phyloP scores from a whole-genome alignment of 2,329 filamentous ascomycete genomes.

The Talaromyces sp. region DNA sequence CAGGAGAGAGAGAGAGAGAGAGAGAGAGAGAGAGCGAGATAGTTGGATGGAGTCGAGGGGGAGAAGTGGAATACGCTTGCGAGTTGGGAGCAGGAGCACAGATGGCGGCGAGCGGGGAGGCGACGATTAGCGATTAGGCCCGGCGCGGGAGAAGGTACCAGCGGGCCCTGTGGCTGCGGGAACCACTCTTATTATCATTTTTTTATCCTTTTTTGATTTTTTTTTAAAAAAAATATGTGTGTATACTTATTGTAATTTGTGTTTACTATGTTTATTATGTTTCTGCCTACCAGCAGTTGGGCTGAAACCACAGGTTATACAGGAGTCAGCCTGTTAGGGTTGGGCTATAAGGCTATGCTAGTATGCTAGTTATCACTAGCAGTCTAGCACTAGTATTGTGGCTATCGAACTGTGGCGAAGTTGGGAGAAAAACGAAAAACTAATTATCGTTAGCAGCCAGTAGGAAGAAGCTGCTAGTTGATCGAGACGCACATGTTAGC shows the following conservation, averaged over 20 bases:
- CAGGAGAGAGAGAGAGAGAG: neutral
- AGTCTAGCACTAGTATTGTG: no score
- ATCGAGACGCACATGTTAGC: no score
- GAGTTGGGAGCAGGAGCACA: neutral
- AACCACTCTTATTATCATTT: neutral
- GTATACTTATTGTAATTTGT: no score
- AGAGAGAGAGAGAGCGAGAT: neutral
- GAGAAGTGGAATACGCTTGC: neutral
- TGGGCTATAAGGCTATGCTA: neutral
- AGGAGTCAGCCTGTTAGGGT: no score
- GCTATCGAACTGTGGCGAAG: neutral
- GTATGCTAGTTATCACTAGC: no score
- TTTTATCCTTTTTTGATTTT: neutral
- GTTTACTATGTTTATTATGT: neutral
- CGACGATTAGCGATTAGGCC: neutral
- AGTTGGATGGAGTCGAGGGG: neutral
- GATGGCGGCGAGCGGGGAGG: neutral
- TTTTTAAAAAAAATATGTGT: neutral
- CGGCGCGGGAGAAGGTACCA: neutral
- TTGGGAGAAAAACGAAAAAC: neutral
- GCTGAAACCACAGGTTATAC: neutral
- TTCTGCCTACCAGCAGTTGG: neutral
- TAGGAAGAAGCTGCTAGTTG: no score
- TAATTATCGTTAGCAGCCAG: no score
- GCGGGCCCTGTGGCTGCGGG: neutral